Base-by-base conservation (phyloP, 2,329 filamentous ascomycete genomes). In the Penicillium sp. region DNA sequence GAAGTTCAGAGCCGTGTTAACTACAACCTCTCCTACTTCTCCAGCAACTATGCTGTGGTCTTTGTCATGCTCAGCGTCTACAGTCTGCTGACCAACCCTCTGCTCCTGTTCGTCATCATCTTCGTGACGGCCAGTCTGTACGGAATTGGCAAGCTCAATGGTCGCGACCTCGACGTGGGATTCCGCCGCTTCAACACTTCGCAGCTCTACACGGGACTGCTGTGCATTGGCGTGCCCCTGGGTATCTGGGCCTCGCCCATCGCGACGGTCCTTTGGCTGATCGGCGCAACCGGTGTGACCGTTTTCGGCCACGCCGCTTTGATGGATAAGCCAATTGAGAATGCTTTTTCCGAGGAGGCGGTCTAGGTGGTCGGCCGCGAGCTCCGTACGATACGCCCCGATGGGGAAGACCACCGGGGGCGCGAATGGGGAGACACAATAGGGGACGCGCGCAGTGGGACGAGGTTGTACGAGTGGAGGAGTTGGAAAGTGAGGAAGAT, bases 291-390 rank as follows among this genome's bases (percentile, higher is more conserved):
- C 57, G 90, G 88, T 67, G 88, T 96, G 66, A 87, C 84, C 65
- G 94, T 97, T 56, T 75, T 97, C 54, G 93, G 93, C 71, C 93
- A 98, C 74, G 93, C 93, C 57, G 79, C 89, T 50, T 81, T 97
- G 66, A 83, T 97, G 85, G 91, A 97, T 69, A 96, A 95, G 80
- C 91, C 91, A 45, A 95, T 97, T 77, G 93, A 97, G 83, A 91
- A 94, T 90, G 90, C 90, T 96, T 98, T 98, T 96, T 96, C 91
- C 79, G 93, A 94, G 90, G 93, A 98, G 91, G 91, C 93, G 90
- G 93, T 98, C 86, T 98, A 97, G 83, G 80, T 94, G 90, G 90
- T 97, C 93, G 91, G 88, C 91, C 91, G 93, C 93, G 86, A 93
- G 85, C 90, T 95, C 91, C 90, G 74, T 73, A 78, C 71, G 73